Percentiles rank a stretch among this genome's conserved stretches.
These are phyloP conservation scores for Herpetospermum pedunculosum DNA, from an alignment of 306 rosid genomes.

Conservation along the genomic window DNA sequence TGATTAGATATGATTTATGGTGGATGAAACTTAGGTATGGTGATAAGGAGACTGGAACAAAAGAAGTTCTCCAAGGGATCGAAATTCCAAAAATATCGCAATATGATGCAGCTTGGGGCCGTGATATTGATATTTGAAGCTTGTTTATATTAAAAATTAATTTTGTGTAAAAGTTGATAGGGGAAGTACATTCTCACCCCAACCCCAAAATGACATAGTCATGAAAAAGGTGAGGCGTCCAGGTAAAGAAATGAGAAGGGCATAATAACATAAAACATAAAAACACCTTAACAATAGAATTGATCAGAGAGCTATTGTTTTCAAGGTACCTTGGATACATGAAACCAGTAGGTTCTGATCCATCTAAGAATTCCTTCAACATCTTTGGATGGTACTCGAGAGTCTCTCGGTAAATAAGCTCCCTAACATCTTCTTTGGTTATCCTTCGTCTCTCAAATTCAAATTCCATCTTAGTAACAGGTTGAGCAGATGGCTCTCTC, in stretches of 20 bases:
- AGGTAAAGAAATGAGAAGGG: background rate
- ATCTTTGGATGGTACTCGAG: conserved; percentile 95
- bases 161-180: background rate
- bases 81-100: background rate
- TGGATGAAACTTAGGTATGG: background rate
- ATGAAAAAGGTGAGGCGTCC: background rate
- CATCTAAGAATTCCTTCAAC: conserved; percentile 89
- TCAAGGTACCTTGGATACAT: conserved; percentile 93
- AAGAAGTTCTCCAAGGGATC: background rate
- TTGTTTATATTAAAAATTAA: background rate
- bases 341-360: conserved; percentile 88
- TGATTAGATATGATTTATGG: background rate
- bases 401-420: conserved; percentile 86
- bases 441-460: conserved; percentile 98
- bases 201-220: background rate
- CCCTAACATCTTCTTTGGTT: conserved; percentile 96
- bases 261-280: background rate
- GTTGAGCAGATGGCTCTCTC: conserved; percentile 94
- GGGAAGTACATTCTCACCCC: background rate
- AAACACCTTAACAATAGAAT: background rate
- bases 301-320: background rate
- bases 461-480: conserved; percentile 98
- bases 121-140: background rate
- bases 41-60: background rate
- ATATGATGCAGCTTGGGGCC: background rate